Evolutionary conservation across 768 basidiomycete genomes (phyloP), one percentile per base, ranked within the genome.

Genomic region (Porpolomopsis calyptriformis): DNA sequence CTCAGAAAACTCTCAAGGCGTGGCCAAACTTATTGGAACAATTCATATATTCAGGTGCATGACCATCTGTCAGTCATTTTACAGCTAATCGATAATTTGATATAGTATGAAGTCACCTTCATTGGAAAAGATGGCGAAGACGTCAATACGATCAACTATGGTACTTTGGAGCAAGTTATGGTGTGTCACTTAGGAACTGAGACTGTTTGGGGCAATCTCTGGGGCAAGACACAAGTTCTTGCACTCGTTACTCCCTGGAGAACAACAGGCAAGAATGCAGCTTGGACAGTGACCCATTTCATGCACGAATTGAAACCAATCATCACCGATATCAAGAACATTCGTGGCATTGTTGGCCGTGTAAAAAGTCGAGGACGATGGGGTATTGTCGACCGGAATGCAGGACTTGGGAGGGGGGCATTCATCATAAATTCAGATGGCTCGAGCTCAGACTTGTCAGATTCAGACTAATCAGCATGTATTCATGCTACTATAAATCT

Each of bases 191-290:
- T 56, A 3, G 45, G 48, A 1, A 2, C 10, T 2, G 35, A 45
- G 14, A 25, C 37, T 12, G 1, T 47, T 4, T 47, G 43, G 29
- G 46, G 44, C 8, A 10, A n/a, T 36, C 25, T 54, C 11, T 22
- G 39, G 4, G 46, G 44, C 4, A 10, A 20, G 7, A 42, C n/a
- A 1, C 40, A 47, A 2, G 34, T 54, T 10, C 14, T 54, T 12
- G 49, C 49, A 1, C 38, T 52, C 4, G 40, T 54, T 25, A 52
- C 48, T 4, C 53, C 53, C 3, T 52, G 36, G 14, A 6, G 26
- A 10, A 54, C 53, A 1, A 23, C 23, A 5, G 51, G 51, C 2
- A 43, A 37, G 12, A 53, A 56, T 33, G 55, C 55, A 12, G 20
- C 49, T 4, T 7, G 29, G 14, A 7, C 29, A 31, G 7, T 7